Base-by-base conservation (phyloP, 805 yeast species). In the Ogataea pini region DNA sequence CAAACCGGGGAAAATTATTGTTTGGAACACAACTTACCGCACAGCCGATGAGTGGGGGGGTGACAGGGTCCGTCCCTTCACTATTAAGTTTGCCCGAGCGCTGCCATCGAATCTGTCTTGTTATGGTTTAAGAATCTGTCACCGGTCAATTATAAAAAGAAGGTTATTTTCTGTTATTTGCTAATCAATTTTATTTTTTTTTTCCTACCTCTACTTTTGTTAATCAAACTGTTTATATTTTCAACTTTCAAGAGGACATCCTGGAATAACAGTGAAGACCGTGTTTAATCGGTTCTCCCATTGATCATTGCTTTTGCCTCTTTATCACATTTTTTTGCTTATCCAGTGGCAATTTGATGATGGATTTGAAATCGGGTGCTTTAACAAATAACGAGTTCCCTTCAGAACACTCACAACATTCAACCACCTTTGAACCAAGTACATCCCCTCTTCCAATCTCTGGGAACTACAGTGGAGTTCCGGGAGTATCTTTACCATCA, bases 1-100 rank as follows among this genome's bases (percentile, higher is more conserved):
- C 18, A 28, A 27, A 10, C 42, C 42, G 42, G 42, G 42, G 42
- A 27, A 39, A 27, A 13, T 31, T 18, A 39, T 39, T 39, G 42
- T 39, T 17, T 8, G 3, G 13, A 7, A 4, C 16, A n/a, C 4
- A 4, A 27, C 33, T 16, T n/a, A 9, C 33, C 42, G 33, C 33
- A 31, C 41, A 24, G 13, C 33, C 42, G 42, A 22, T 22, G 32
- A 22, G 33, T 10, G 32, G 42, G 33, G 25, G 42, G 37, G 37
- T 14, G 24, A 17, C 37, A 34, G 34, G 34, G 34, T 31, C 31
- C 31, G 31, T 7, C 18, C 18, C 18, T 12, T 19, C 7, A 22
- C 8, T 22, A 22, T 5, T 22, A 6, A 22, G 25, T 22, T 22
- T 22, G 25, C 25, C 25, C 25, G 25, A 8, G 8, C 8, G 24